phyloP scores from a whole-genome alignment of 2,329 filamentous ascomycete genomes.

The Aspergillus phoenicis region DNA sequence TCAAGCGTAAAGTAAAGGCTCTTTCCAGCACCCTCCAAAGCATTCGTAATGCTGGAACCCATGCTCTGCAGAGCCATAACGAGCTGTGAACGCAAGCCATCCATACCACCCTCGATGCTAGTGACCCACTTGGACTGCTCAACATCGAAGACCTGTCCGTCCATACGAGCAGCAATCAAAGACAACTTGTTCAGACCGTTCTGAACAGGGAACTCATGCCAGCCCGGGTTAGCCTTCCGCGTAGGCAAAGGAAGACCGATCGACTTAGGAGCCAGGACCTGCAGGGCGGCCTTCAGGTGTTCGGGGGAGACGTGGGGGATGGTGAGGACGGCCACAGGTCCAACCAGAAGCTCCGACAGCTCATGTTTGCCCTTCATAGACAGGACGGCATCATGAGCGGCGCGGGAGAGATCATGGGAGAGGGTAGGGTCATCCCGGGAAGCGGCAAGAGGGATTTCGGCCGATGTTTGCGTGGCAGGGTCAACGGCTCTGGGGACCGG shows the following conservation, averaged over 20 bases:
- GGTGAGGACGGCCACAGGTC: slow-evolving; percentile 76
- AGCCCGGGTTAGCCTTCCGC: slow-evolving; percentile 74
- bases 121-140: slow-evolving; percentile 72
- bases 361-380: slow-evolving; percentile 58
- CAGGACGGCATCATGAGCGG: slow-evolving; percentile 55
- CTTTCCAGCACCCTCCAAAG: slow-evolving; percentile 78
- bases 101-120: slow-evolving; percentile 77
- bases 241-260: slow-evolving; percentile 77
- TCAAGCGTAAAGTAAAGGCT: slow-evolving; percentile 88
- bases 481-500: slow-evolving; percentile 29
- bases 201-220: slow-evolving; percentile 78
- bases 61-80: slow-evolving; percentile 78
- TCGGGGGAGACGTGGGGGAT: slow-evolving; percentile 82
- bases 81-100: slow-evolving; percentile 78
- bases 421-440: slow-evolving; percentile 45
- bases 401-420: slow-evolving; percentile 62
- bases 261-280: slow-evolving; percentile 71
- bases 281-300: slow-evolving; percentile 79
- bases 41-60: slow-evolving; percentile 73
- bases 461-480: slow-evolving; percentile 35
- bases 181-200: slow-evolving; percentile 82
- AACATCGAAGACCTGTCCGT: slow-evolving; percentile 79
- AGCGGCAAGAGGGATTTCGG: slow-evolving; percentile 31
- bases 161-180: slow-evolving; percentile 81
- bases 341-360: slow-evolving; percentile 75